A percentile compares a stretch with the other conserved stretches of the same genome.
These are phyloP conservation scores for Cercophora samala DNA, from an alignment of 495 filamentous ascomycete species.

Conservation along the genomic window DNA sequence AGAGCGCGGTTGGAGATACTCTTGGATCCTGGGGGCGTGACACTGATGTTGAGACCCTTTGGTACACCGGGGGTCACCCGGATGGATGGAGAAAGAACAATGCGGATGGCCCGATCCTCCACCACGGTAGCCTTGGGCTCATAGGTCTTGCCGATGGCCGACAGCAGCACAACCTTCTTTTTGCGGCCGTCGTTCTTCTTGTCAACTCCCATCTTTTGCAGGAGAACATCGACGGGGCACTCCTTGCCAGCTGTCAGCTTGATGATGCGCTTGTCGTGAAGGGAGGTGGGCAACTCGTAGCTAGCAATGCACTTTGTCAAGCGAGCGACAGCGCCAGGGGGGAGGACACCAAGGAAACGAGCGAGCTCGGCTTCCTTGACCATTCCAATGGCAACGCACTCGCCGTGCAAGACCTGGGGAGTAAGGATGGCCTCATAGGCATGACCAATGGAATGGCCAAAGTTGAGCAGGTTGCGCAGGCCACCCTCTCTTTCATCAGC, in stretches of 20 bases:
- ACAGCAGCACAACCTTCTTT: slow-evolving; percentile 95
- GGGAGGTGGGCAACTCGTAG: slow-evolving; percentile 83
- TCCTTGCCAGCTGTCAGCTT: slow-evolving; percentile 82
- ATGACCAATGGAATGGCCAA: slow-evolving; percentile 97
- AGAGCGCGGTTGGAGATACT: slow-evolving; percentile 96
- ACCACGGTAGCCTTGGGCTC: slow-evolving; percentile 87
- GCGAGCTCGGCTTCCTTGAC: slow-evolving; percentile 95
- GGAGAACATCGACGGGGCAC: slow-evolving; percentile 84
- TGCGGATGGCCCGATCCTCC: slow-evolving; percentile 76
- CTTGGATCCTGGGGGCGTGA: slow-evolving; percentile 93
- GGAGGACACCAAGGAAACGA: slow-evolving; percentile 82
- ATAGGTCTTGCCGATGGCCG: slow-evolving; percentile 80
- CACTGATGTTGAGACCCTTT: slow-evolving; percentile 60
- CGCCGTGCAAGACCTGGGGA: slow-evolving; percentile 91
- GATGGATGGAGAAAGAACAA: slow-evolving; percentile 79
- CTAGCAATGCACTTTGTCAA: slow-evolving; percentile 89
- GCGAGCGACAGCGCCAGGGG: slow-evolving; percentile 81
- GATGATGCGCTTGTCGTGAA: slow-evolving; percentile 78
- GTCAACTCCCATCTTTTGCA: slow-evolving; percentile 93
- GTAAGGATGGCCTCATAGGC: slow-evolving; percentile 94
- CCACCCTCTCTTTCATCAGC: slow-evolving; percentile 93
- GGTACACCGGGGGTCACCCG: slow-evolving; percentile 67
- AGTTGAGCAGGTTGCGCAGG: slow-evolving; percentile 90
- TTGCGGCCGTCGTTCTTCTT: slow-evolving; percentile 97
- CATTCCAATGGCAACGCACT: slow-evolving; percentile 96